phyloP scores from a whole-genome alignment of 768 basidiomycete genomes.

The Agrocybe chaxingu region DNA sequence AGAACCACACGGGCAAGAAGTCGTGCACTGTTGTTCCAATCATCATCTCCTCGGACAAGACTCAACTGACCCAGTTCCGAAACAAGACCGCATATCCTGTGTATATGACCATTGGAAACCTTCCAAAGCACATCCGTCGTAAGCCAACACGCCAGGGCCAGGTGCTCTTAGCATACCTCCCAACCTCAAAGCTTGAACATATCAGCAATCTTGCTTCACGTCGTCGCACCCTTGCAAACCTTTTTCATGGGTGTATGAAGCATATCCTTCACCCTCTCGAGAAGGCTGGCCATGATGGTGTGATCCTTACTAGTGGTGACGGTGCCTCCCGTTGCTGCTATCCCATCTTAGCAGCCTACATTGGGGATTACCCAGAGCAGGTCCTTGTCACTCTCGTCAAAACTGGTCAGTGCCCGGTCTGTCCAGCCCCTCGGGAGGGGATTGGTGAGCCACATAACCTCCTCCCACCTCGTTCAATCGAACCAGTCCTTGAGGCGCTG shows the following conservation, averaged over 20 bases:
- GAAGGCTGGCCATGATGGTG: conserved; percentile 19
- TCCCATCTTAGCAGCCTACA: conserved; percentile 37
- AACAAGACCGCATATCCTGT: conserved; percentile 44
- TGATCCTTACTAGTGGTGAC: conserved; percentile 29
- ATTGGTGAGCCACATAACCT: conserved; percentile 12
- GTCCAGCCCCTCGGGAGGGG: conserved; percentile 14
- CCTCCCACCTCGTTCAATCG: conserved; percentile 9
- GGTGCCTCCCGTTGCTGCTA: conserved; percentile 24
- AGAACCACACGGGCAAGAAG: conserved; percentile 10
- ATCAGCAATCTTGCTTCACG: conserved; percentile 21
- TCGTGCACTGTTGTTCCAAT: conserved; percentile 36
- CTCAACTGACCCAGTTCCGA: conserved; percentile 34
- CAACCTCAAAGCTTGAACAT: conserved; percentile 29
- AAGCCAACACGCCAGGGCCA: conserved; percentile 31
- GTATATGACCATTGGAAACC: conserved; percentile 46
- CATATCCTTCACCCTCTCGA: conserved; percentile 27
- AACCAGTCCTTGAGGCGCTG: conserved; percentile 19
- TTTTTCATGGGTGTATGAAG: conserved; percentile 35
- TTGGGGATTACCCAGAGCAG: conserved; percentile 45
- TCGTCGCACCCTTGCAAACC: conserved; percentile 18
- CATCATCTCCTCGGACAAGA: conserved; percentile 46
- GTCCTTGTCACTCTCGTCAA: conserved; percentile 28
- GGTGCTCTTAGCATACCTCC: conserved; percentile 37
- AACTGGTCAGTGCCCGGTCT: conserved; percentile 25
- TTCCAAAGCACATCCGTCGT: conserved; percentile 35